Evolutionary conservation across 2,329 filamentous ascomycete genomes (phyloP).

Genomic region (Allantophomopsis lycopodina): DNA sequence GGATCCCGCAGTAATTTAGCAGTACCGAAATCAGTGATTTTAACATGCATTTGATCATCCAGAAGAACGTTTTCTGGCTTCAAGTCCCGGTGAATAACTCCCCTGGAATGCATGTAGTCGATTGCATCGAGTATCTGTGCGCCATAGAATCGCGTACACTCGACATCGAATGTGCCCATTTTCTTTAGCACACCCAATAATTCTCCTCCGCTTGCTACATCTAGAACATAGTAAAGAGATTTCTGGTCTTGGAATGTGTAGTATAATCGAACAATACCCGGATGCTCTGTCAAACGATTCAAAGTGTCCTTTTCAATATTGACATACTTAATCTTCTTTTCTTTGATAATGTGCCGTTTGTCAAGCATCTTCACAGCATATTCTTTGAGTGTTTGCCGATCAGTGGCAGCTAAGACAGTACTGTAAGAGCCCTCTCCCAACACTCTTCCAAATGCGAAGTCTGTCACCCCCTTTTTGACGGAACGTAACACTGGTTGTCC

Average conservation of each 20-base stretch:
- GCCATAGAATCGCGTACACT: constrained; percentile 87
- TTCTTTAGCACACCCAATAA: constrained; percentile 87
- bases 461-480: constrained; percentile 93
- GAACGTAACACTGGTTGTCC: constrained; percentile 71
- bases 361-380: constrained; percentile 98
- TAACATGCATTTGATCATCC: constrained; percentile 93
- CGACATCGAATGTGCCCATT: constrained; percentile 85
- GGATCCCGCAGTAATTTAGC: constrained; percentile 74
- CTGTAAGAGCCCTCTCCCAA: constrained; percentile 97
- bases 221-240: constrained; percentile 92
- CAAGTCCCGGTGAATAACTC: constrained; percentile 90
- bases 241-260: constrained; percentile 98
- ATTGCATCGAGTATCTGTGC: constrained; percentile 94
- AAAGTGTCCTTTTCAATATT: constrained; percentile 99
- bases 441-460: constrained; percentile 85
- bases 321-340: constrained; percentile 99
- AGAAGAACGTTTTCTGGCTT: constrained; percentile 96
- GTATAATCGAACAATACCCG: constrained; percentile 89
- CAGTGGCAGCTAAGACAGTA: constrained; percentile 83
- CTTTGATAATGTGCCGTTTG: constrained; percentile 98
- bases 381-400: constrained; percentile 86
- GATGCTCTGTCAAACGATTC: constrained; percentile 90
- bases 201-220: constrained; percentile 85
- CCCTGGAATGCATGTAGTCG: constrained; percentile 93
- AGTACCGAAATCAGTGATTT: constrained; percentile 97